Base-by-base conservation (phyloP, 208 protist species). In the Paratrypanosoma confusum region DNA sequence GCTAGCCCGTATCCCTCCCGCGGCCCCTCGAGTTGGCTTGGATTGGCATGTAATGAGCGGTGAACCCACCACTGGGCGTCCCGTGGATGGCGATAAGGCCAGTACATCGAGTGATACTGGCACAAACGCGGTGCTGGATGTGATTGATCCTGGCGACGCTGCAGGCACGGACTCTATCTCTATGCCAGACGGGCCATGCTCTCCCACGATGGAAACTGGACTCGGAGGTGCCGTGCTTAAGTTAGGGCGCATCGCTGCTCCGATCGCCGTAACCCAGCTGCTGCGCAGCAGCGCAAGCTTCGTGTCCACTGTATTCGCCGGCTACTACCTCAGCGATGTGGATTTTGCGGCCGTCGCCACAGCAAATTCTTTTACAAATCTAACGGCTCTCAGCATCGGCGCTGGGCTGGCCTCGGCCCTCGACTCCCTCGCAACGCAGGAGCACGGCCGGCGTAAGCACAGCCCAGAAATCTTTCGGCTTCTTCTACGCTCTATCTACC, bases 331-430 rank as follows among this genome's bases (percentile, higher is more conserved):
- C 3, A 36, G 35, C 35, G 55, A 39, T 1, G 46, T 33, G 18
- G 21, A 59, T 24, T 71, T 71, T 32, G 63, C 57, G 3, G 55
- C 63, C 7, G 50, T 47, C 8, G 39, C 63, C 0, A 71, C 63
- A 1, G 63, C 50, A 1, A 25, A 61, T 24, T 13, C 50, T 33
- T 71, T 71, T 48, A 65, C 47, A 1, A 71, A 50, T 20, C 24
- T 71, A 10, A 53, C 63, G 0, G 63, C 63, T 6, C 27, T 71
- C 29, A 71, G 46, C 31, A 61, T 71, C n/a, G 63, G 56, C n/a
- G 25, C 43, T 0, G 57, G 57, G 6, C 54, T 56, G 22, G 42
- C 47, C 14, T 36, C 56, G 0, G 46, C 51, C 3, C 36, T 65
- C 16, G 63, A 71, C 43, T 65, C 56, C 2, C 57, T 71, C 4